Conservation (phyloP, 805 yeast species). For the Teunomyces aglyptinius region DNA sequence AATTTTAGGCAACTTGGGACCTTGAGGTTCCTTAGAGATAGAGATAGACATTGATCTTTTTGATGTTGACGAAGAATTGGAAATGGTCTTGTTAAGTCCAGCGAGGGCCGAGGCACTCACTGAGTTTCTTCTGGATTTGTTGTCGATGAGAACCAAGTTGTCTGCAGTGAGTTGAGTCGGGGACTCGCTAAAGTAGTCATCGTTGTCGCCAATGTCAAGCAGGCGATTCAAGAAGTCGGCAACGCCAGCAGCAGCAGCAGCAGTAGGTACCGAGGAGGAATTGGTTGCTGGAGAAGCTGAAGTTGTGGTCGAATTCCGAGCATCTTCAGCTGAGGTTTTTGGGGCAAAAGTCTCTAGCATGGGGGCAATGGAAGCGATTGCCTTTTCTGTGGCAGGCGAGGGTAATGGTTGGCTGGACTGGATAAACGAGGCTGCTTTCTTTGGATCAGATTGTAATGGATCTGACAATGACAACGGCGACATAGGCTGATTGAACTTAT, state of each 20-base stretch:
- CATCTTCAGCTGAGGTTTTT: slow-evolving; percentile 51
- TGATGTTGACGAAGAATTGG: slow-evolving; percentile 34
- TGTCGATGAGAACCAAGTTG: slow-evolving; percentile 12
- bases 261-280: not conserved
- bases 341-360: slow-evolving; percentile 72
- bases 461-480: slow-evolving; percentile 31
- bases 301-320: slow-evolving; percentile 23
- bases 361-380: slow-evolving; percentile 80
- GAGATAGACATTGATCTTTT: slow-evolving; percentile 31
- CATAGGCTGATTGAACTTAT: slow-evolving; percentile 29
- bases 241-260: slow-evolving; percentile 16
- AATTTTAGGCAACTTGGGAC: slow-evolving; percentile 61
- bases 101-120: slow-evolving; percentile 12
- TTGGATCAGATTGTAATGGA: not conserved
- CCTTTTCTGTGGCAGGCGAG: slow-evolving; percentile 45
- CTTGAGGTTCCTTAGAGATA: slow-evolving; percentile 37
- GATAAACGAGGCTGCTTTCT: not conserved
- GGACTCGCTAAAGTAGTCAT: not conserved
- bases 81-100: slow-evolving; percentile 32
- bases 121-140: slow-evolving; percentile 22
- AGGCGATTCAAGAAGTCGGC: not conserved
- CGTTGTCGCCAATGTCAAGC: not conserved
- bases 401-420: slow-evolving; percentile 12
- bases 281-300: slow-evolving; percentile 10
- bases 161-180: slow-evolving; percentile 16